These are phyloP conservation scores for Orbilia oligospora DNA, from an alignment of 2,329 filamentous ascomycete species.

Conservation along the genomic window DNA sequence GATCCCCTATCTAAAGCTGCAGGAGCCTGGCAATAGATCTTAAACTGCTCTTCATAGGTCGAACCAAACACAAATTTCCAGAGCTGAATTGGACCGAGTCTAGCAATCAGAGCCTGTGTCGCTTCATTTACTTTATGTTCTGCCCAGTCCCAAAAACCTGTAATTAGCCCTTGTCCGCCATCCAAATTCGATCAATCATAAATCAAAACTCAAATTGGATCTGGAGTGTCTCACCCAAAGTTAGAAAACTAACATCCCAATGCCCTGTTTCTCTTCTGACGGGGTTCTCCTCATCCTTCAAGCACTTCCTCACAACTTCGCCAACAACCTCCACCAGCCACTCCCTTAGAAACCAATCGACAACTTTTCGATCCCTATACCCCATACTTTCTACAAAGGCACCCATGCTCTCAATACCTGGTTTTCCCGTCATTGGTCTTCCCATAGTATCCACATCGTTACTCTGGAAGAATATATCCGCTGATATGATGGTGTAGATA, in stretches of 20 bases:
- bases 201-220: neutral
- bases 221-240: constrained; percentile 7
- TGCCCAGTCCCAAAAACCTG: neutral
- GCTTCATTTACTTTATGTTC: constrained; percentile 5
- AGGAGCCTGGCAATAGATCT: constrained; percentile 43
- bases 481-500: constrained; percentile 33
- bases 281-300: constrained; percentile 43
- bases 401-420: constrained; percentile 17
- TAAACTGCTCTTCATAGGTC: constrained; percentile 24
- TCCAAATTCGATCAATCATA: neutral
- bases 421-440: constrained; percentile 21
- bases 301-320: constrained; percentile 5
- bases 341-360: constrained; percentile 1
- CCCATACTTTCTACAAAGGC: constrained; percentile 38
- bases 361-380: constrained; percentile 22
- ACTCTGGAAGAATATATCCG: constrained; percentile 24
- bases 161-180: neutral
- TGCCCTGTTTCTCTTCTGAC: constrained; percentile 13
- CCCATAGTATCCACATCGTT: constrained; percentile 38
- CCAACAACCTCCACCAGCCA: constrained; percentile 31
- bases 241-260: constrained; percentile 8
- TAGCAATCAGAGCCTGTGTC: constrained; percentile 34
- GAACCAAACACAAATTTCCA: constrained; percentile 48
- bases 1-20: constrained; percentile 24
- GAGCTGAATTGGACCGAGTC: constrained; percentile 31